A percentile compares a stretch with the other conserved stretches of the same genome.
Conservation (phyloP, 768 basidiomycete species). For the Boletales sp. region DNA sequence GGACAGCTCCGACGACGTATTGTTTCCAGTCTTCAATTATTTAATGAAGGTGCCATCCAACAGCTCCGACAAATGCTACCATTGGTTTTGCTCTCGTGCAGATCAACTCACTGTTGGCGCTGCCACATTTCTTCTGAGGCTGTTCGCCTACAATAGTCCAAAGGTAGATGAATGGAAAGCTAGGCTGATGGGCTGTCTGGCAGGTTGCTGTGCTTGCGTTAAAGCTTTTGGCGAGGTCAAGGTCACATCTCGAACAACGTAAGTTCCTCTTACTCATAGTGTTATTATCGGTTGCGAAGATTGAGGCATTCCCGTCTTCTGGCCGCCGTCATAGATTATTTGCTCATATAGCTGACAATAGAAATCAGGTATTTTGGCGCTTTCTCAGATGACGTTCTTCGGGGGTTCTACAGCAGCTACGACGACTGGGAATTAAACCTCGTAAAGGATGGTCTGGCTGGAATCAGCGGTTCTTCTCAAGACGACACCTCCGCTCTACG, state of each 20-base stretch:
- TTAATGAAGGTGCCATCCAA: constrained; percentile 46
- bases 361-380: constrained; percentile 67
- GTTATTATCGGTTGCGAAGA: not conserved
- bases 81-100: constrained; percentile 81
- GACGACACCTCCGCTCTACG: constrained; percentile 30
- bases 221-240: constrained; percentile 64
- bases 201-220: constrained; percentile 68
- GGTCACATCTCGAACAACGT: constrained; percentile 65
- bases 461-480: constrained; percentile 12
- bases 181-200: constrained; percentile 51
- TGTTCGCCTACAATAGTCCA: constrained; percentile 71
- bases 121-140: constrained; percentile 76
- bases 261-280: constrained; percentile 32
- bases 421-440: constrained; percentile 61
- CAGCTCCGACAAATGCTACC: constrained; percentile 39
- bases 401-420: constrained; percentile 58
- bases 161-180: constrained; percentile 63
- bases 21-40: constrained; percentile 50
- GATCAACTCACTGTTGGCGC: constrained; percentile 54
- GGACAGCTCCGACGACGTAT: constrained; percentile 44
- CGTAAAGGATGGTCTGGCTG: constrained; percentile 47
- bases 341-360: constrained; percentile 12
- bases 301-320: constrained; percentile 10
- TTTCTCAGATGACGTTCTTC: constrained; percentile 48
- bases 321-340: constrained; percentile 1